phyloP scores from a whole-genome alignment of 257 asterid species.

The Ligustrum vulgare region DNA sequence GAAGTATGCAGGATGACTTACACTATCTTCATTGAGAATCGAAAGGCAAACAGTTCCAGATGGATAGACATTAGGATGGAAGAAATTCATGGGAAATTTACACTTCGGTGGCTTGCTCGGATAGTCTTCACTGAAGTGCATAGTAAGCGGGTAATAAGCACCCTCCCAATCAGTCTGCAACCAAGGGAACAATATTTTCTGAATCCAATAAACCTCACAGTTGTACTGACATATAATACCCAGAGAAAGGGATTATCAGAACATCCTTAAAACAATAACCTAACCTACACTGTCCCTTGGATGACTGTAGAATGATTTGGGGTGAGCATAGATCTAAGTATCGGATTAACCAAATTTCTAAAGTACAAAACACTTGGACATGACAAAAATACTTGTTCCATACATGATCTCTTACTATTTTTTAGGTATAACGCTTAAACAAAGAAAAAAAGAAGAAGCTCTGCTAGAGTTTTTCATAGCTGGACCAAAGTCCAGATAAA shows the following conservation, averaged over 20 bases:
- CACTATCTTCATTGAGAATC: conserved; percentile 54
- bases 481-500: not conserved
- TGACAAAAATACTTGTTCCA: not conserved
- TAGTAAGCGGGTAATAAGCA: conserved; percentile 44
- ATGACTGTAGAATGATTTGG: not conserved
- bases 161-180: conserved; percentile 61
- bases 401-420: not conserved
- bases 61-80: conserved; percentile 57
- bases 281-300: not conserved
- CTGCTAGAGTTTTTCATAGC: not conserved
- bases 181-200: not conserved
- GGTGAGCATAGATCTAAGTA: not conserved
- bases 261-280: not conserved
- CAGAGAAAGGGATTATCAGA: not conserved
- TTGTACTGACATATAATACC: not conserved
- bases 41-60: conserved; percentile 60
- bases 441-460: not conserved
- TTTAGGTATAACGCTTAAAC: no score
- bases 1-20: conserved; percentile 25
- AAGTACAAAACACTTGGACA: not conserved
- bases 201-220: not conserved
- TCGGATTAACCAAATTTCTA: not conserved
- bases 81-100: conserved; percentile 44
- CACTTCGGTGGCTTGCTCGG: conserved; percentile 60
- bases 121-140: conserved; percentile 52